Base-by-base conservation (phyloP, 2,329 filamentous ascomycete species). In the Fusarium citri region DNA sequence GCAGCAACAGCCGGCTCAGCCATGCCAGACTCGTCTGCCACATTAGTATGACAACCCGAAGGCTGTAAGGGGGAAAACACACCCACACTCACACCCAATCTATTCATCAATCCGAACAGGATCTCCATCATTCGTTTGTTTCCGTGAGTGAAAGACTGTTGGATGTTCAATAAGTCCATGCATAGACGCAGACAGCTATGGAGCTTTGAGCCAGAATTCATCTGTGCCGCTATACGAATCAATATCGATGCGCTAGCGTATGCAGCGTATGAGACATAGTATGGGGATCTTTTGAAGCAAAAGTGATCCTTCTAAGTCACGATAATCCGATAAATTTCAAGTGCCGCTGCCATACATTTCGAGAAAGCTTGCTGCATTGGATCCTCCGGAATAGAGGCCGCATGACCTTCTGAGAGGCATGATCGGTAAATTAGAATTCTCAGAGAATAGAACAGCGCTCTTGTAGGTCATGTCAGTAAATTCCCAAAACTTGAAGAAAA, bases 171-270 rank as follows among this genome's bases (percentile, higher is more conserved):
- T 0, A 84, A 79, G 1, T 80, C 78, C 2, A 86, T 49, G 51
- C 84, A 86, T 1, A n/a, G n/a, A n/a, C n/a, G n/a, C n/a, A n/a
- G n/a, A n/a, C n/a, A n/a, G n/a, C n/a, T n/a, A n/a, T n/a, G n/a
- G n/a, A n/a, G n/a, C n/a, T n/a, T n/a, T n/a, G n/a, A n/a, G n/a
- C n/a, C n/a, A n/a, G n/a, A n/a, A n/a, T n/a, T n/a, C n/a, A n/a
- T 78, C 50, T 83, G 82, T 3, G 85, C 82, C 1, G 85, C 84
- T 12, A 84, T 81, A 7, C 84, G 83, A 1, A 83, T 83, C 34
- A 84, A 81, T 12, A 87, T 86, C 0, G 84, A 87, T 0, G 83
- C 84, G 11, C 81, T 81, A 0, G 86, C 84, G 59, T 87, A 88
- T 0, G 83, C 85, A 0, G 86, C 84, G 66, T 88, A 88, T 0